Conservation (phyloP, 2,329 filamentous ascomycete species). For the Bertia moriformis region DNA sequence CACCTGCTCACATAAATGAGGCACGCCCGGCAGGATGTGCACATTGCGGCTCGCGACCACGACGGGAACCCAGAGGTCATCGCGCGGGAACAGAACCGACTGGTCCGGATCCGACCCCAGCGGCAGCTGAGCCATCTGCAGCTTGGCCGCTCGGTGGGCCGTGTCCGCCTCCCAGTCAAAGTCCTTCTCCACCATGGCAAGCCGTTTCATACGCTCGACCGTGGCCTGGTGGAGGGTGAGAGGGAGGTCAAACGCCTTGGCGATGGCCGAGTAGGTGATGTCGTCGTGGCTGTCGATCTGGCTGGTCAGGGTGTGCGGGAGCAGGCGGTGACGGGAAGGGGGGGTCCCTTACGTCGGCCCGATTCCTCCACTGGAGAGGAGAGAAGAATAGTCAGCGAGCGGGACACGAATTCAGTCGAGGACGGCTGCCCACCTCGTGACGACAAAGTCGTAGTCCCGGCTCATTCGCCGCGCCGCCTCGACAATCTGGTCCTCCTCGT, state of each 20-base stretch:
- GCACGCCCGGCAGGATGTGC: constrained; percentile 83
- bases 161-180: constrained; percentile 80
- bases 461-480: constrained; percentile 83
- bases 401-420: not conserved
- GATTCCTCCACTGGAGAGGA: constrained; percentile 60
- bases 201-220: constrained; percentile 66
- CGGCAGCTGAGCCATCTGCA: constrained; percentile 86
- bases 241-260: constrained; percentile 68
- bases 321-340: constrained; percentile 2
- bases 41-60: constrained; percentile 82
- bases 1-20: constrained; percentile 48
- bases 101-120: constrained; percentile 40
- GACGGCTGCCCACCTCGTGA: constrained; percentile 68
- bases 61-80: constrained; percentile 83
- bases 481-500: constrained; percentile 79
- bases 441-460: constrained; percentile 78
- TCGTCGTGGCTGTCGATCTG: constrained; percentile 85
- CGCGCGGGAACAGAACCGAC: constrained; percentile 65
- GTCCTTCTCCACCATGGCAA: constrained; percentile 59
- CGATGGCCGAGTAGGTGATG: constrained; percentile 90
- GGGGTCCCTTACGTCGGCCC: constrained; percentile 63
- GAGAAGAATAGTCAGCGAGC: not conserved
- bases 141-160: constrained; percentile 62
- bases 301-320: not conserved
- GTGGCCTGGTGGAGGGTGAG: constrained; percentile 66